phyloP scores from a whole-genome alignment of 2,329 filamentous ascomycete genomes.

The Cryphonectria nitschkei region DNA sequence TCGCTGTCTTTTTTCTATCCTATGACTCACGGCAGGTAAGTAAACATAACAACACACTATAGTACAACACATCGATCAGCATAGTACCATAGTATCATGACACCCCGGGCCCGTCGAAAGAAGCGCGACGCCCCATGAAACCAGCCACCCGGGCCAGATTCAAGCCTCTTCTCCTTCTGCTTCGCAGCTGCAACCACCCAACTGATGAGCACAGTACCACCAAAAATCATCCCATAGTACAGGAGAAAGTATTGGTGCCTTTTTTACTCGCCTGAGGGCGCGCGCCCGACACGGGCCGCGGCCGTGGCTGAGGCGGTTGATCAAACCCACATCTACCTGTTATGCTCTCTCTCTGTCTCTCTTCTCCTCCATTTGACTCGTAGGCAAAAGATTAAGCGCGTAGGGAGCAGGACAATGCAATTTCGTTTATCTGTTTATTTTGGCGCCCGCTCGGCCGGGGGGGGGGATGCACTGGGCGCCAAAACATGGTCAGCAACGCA shows the following conservation, averaged over 20 bases:
- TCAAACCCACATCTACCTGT: background rate
- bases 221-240: too few relatives aligned
- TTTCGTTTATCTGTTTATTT: background rate
- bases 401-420: background rate
- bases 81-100: too few relatives aligned
- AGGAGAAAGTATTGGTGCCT: background rate
- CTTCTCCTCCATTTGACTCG: background rate
- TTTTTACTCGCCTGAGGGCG: background rate
- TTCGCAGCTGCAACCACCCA: background rate
- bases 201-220: too few relatives aligned
- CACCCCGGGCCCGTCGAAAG: background rate
- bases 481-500: background rate
- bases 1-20: background rate
- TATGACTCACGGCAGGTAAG: background rate
- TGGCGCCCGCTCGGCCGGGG: background rate
- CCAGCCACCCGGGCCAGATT: background rate
- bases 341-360: background rate
- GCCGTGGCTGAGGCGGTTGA: constrained; percentile 15
- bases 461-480: background rate
- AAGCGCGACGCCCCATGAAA: background rate
- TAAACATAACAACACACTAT: background rate
- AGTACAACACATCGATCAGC: background rate
- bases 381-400: background rate
- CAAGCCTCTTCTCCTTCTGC: background rate
- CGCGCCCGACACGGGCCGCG: background rate